Evolutionary conservation across 768 basidiomycete species (phyloP).

Genomic region (Podaxis rugospora): DNA sequence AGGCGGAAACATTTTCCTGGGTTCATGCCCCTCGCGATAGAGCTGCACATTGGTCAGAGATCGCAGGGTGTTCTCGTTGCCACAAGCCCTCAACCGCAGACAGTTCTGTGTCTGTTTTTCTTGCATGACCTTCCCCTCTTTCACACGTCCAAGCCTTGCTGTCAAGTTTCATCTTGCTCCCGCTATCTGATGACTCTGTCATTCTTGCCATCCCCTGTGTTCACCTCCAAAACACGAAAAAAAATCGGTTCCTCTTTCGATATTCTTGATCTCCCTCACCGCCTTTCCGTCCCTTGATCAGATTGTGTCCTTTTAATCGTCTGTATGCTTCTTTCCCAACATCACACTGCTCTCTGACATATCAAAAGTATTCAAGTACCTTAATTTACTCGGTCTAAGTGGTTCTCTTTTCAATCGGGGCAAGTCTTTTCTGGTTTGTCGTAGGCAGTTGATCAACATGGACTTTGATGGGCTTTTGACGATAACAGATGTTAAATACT

Average conservation of each 20-base stretch:
- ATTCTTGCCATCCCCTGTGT: conserved; percentile 6
- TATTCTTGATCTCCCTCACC: conserved; percentile 4
- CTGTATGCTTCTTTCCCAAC: conserved; percentile 13
- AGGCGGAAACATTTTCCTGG: not conserved
- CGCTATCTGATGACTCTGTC: not conserved
- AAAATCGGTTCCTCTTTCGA: conserved; percentile 1
- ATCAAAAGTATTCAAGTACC: conserved; percentile 12
- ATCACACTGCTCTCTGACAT: conserved; percentile 9
- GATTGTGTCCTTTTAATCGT: conserved; percentile 7
- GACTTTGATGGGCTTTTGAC: not conserved
- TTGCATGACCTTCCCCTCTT: conserved; percentile 9
- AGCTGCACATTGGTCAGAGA: not conserved
- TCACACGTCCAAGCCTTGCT: not conserved
- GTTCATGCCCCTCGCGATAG: not conserved
- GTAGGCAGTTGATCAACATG: conserved; percentile 10
- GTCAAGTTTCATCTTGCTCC: not conserved
- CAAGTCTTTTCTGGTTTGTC: conserved; percentile 4
- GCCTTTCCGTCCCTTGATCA: conserved; percentile 5
- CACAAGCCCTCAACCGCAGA: not conserved
- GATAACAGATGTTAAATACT: not conserved
- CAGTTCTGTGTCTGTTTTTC: conserved; percentile 2
- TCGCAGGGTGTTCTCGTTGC: not conserved
- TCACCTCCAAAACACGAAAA: not conserved
- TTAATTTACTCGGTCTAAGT: conserved; percentile 12
- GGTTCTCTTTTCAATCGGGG: conserved; percentile 10